Conservation (phyloP, 2,329 filamentous ascomycete genomes). For the Penicillium griseofulvum region DNA sequence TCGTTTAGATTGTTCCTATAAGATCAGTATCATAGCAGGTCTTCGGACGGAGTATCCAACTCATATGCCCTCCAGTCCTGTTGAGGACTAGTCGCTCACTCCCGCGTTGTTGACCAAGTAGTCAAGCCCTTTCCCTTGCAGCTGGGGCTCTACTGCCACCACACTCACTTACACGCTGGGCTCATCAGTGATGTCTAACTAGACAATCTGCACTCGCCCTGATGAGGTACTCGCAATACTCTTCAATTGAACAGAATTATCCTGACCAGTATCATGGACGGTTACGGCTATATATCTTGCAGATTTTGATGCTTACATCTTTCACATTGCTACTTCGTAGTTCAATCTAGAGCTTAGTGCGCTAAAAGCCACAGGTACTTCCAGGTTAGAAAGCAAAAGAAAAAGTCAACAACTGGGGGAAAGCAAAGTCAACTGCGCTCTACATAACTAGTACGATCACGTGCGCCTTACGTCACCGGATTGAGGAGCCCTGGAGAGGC, state of each 20-base stretch:
- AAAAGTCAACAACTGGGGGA: too few species aligned
- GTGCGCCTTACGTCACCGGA: constrained; percentile 8
- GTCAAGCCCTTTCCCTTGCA: constrained; percentile 45
- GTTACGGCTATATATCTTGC: neutral
- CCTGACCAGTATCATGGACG: constrained; percentile 2
- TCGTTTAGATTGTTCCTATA: constrained; percentile 38
- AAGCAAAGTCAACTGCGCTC: too few species aligned
- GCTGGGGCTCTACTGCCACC: constrained; percentile 29
- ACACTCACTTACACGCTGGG: constrained; percentile 37
- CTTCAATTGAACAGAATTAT: constrained; percentile 32
- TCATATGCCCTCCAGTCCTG: constrained; percentile 27
- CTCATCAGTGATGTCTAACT: constrained; percentile 39
- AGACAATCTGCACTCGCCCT: constrained; percentile 38
- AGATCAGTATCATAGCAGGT: neutral
- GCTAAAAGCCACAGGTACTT: too few species aligned
- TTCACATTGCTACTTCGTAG: too few species aligned
- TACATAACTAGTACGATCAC: too few species aligned
- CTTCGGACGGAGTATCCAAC: neutral
- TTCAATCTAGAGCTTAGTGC: too few species aligned
- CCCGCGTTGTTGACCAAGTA: constrained; percentile 50
- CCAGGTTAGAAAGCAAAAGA: too few species aligned
- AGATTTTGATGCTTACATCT: too few species aligned
- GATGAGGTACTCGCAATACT: constrained; percentile 35
- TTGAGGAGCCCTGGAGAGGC: neutral
- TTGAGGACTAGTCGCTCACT: constrained; percentile 18